Evolutionary conservation across 345 rosid genomes (phyloP), one percentile per base, ranked within the genome.

Genomic region (Euphorbia tirucalli): DNA sequence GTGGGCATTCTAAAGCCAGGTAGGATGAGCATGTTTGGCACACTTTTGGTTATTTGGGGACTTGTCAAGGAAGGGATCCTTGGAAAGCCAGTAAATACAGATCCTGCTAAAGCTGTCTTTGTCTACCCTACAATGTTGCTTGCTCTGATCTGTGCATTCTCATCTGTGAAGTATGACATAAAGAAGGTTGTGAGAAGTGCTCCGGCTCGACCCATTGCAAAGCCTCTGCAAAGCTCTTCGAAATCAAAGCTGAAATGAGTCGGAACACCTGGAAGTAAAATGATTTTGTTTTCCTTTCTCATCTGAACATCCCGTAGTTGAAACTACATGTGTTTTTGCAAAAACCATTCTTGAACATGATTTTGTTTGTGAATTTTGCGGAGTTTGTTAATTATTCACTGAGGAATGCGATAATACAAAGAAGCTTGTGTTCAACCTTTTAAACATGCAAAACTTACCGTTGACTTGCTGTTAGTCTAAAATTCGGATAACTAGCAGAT

Each of bases 1-100:
- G 86, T 92, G 10, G 93, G 98, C 61, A 52, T 90, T 72, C 79
- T 92, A 30, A 94, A 86, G 77, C 95, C 93, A 0, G 97, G 97
- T 35, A 94, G 98, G 79, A 94, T 92, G 97, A 84, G 93, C 78
- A 88, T 90, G 97, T 94, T 94, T 44, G 97, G 98, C 58, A 90
- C 97, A 0, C 89, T 90, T 54, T 75, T 92, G 50, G 75, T 92
- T 27, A 78, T 89, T 32, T 94, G 96, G 98, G 97, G 98, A 44
- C 96, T 92, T 60, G 89, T 94, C 71, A 92, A 94, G 88, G 97
- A 92, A 79, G 97, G 97, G 55, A 89, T 94, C 67, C 78, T 87
- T 78, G 87, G 90, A 74, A 92, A 94, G 86, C 91, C 93, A 5
- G 84, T 30, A 32, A 87, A 84, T 77, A 81, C 87, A 1, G 96